These are phyloP conservation scores for Penicillium coffeae DNA, from an alignment of 495 filamentous ascomycete genomes.

Conservation along the genomic window DNA sequence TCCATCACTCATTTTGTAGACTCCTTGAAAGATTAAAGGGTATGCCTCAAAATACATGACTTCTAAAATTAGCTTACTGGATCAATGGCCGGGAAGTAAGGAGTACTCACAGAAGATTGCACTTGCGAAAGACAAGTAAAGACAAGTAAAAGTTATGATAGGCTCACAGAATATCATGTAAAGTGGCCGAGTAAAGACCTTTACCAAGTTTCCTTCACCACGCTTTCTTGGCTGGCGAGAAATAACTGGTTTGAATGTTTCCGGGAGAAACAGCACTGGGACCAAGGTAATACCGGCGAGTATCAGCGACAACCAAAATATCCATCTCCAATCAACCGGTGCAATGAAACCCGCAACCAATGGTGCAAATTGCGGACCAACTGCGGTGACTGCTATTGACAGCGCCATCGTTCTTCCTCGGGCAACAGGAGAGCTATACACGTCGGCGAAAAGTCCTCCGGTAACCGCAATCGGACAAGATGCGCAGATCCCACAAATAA, in stretches of 20 bases:
- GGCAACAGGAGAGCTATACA: slow-evolving; percentile 23
- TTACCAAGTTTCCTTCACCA: too few species aligned
- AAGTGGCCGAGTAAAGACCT: too few species aligned
- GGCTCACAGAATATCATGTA: too few species aligned
- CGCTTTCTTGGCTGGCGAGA: too few species aligned
- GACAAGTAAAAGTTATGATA: neutral
- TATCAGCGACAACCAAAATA: slow-evolving; percentile 47
- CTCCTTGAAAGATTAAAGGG: slow-evolving; percentile 51
- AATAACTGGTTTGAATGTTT: slow-evolving; percentile 70
- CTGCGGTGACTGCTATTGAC: slow-evolving; percentile 47
- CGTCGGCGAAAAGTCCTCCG: slow-evolving; percentile 40
- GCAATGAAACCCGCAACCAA: slow-evolving; percentile 29
- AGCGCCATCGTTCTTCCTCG: slow-evolving; percentile 36
- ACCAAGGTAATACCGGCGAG: slow-evolving; percentile 34
- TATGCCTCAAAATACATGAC: slow-evolving; percentile 60
- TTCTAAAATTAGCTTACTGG: too few species aligned
- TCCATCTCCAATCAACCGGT: slow-evolving; percentile 51
- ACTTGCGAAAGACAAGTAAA: slow-evolving; percentile 18
- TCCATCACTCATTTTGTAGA: slow-evolving; percentile 44
- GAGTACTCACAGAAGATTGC: too few species aligned
- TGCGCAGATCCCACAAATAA: slow-evolving; percentile 34
- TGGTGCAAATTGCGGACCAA: slow-evolving; percentile 33
- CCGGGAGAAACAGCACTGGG: slow-evolving; percentile 43
- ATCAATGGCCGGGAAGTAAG: too few species aligned
- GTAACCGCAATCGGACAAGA: slow-evolving; percentile 35